phyloP scores from a whole-genome alignment of 2,329 filamentous ascomycete species.

The Diaporthe ampelina region DNA sequence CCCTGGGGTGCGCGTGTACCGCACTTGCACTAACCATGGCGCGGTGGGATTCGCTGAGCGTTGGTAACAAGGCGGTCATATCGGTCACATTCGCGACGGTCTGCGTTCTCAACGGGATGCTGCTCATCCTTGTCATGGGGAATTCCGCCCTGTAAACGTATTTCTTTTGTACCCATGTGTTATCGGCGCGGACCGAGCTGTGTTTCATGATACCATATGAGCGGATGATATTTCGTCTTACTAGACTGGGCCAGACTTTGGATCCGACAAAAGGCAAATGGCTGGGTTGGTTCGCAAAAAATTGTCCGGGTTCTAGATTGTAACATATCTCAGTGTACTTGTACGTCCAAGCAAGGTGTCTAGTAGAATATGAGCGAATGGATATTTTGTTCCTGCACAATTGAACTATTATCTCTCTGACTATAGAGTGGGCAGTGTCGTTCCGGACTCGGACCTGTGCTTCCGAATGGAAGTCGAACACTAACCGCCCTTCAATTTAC shows the following conservation, averaged over 20 bases:
- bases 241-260: conserved; percentile 21
- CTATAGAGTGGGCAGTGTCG: not conserved
- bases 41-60: conserved; percentile 59
- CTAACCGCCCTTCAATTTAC: conserved; percentile 29
- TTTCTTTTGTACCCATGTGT: conserved; percentile 13
- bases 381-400: not conserved
- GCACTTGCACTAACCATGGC: conserved; percentile 72
- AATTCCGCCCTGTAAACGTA: conserved; percentile 47
- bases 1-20: conserved; percentile 73
- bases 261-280: not conserved
- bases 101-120: conserved; percentile 63
- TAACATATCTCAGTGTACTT: conserved; percentile 12
- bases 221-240: conserved; percentile 9
- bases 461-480: conserved; percentile 6
- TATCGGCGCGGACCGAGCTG: not conserved
- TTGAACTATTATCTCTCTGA: not conserved
- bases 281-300: not conserved
- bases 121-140: conserved; percentile 65
- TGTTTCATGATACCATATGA: conserved; percentile 25
- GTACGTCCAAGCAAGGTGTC: not conserved
- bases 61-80: conserved; percentile 60
- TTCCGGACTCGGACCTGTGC: conserved; percentile 31
- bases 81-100: conserved; percentile 59
- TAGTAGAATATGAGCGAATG: conserved; percentile 6
- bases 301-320: conserved; percentile 12